These are phyloP conservation scores for Rutstroemia sp. DNA, from an alignment of 2,329 filamentous ascomycete species.

Conservation along the genomic window DNA sequence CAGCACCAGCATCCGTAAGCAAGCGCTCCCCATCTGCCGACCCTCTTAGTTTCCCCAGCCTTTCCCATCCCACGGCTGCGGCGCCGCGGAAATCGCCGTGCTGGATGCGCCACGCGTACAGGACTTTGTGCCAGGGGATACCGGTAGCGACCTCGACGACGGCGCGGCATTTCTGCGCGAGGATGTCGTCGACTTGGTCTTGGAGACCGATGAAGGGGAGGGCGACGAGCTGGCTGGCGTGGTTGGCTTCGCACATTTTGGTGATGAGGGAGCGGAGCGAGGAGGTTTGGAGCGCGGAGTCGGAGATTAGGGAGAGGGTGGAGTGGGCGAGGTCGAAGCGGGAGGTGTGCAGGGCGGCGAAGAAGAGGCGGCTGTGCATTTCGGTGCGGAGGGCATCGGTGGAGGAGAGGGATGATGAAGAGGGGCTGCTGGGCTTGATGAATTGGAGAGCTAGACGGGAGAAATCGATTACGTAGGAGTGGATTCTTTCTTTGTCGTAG, in stretches of 20 bases:
- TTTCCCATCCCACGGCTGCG: slow-evolving; percentile 54
- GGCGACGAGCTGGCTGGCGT: slow-evolving; percentile 59
- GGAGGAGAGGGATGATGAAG: background rate
- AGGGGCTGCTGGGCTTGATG: slow-evolving; percentile 12
- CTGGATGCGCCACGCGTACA: slow-evolving; percentile 85
- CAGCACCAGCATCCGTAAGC: slow-evolving; percentile 45
- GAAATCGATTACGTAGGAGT: slow-evolving; percentile 79
- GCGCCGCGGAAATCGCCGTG: slow-evolving; percentile 83
- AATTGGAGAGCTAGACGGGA: slow-evolving; percentile 68
- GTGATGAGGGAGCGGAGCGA: slow-evolving; percentile 64
- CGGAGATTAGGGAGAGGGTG: slow-evolving; percentile 65
- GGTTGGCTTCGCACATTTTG: slow-evolving; percentile 60
- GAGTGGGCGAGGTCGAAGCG: slow-evolving; percentile 79
- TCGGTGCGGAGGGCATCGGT: slow-evolving; percentile 47
- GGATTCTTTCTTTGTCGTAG: slow-evolving; percentile 70
- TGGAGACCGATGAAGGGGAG: slow-evolving; percentile 75
- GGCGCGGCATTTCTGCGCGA: slow-evolving; percentile 63
- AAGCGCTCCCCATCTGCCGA: slow-evolving; percentile 52
- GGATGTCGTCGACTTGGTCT: slow-evolving; percentile 69
- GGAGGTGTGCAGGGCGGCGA: slow-evolving; percentile 68
- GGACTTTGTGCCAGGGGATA: slow-evolving; percentile 75
- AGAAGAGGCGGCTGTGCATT: slow-evolving; percentile 77
- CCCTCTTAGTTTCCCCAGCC: slow-evolving; percentile 53
- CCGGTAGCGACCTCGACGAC: slow-evolving; percentile 57
- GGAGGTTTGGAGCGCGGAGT: slow-evolving; percentile 63